A percentile compares a stretch with the other conserved stretches of the same genome.
phyloP scores from a whole-genome alignment of 2,329 filamentous ascomycete genomes.

The Ciborinia camelliae region DNA sequence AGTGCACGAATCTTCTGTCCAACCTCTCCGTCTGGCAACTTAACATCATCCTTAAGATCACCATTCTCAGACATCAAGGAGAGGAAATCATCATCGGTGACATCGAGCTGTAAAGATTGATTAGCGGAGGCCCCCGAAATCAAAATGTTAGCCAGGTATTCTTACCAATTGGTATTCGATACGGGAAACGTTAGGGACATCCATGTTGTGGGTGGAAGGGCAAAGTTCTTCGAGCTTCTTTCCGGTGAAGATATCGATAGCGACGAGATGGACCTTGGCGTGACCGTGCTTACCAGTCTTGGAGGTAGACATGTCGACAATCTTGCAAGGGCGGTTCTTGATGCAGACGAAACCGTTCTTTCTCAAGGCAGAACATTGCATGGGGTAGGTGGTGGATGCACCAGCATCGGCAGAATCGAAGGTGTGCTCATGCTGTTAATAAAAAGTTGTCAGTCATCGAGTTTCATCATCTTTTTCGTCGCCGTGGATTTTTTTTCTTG shows the following conservation, averaged over 20 bases:
- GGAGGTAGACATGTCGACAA: slow-evolving; percentile 99
- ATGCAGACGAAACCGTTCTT: slow-evolving; percentile 99
- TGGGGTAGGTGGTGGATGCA: slow-evolving; percentile 89
- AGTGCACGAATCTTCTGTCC: slow-evolving; percentile 82
- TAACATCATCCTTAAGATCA: slow-evolving; percentile 90
- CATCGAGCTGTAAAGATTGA: slow-evolving; percentile 65
- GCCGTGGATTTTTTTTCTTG: slow-evolving; percentile 15
- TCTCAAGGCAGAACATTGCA: slow-evolving; percentile 99
- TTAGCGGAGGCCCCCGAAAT: neutral
- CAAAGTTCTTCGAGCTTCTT: slow-evolving; percentile 99
- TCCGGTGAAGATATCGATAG: slow-evolving; percentile 97
- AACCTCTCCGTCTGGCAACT: slow-evolving; percentile 83
- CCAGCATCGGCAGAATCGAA: slow-evolving; percentile 97
- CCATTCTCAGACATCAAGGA: slow-evolving; percentile 88
- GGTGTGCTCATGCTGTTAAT: slow-evolving; percentile 47
- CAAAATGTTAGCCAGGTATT: slow-evolving; percentile 30
- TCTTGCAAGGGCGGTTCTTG: slow-evolving; percentile 99
- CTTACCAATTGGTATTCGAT: slow-evolving; percentile 93
- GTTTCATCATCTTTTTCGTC: neutral
- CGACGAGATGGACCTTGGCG: slow-evolving; percentile 99
- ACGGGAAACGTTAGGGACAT: slow-evolving; percentile 90
- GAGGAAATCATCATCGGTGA: slow-evolving; percentile 91
- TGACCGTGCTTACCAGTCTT: slow-evolving; percentile 99
- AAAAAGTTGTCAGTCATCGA: slow-evolving; percentile 20
- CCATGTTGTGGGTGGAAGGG: slow-evolving; percentile 97